Evolutionary conservation across 257 asterid genomes (phyloP).

Genomic region (Solanum appendiculatum): DNA sequence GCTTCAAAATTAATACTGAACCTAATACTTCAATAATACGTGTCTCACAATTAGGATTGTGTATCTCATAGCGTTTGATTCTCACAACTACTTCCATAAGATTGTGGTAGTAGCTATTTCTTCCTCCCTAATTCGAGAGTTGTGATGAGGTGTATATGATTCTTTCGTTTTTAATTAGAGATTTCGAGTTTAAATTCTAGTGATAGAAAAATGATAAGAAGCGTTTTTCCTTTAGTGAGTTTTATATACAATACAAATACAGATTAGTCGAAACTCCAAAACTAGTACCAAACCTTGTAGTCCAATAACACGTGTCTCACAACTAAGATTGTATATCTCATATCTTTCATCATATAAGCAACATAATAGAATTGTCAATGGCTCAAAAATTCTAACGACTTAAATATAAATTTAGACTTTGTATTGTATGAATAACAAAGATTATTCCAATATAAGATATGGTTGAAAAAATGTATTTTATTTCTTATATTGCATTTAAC

Average conservation of each 20-base stretch:
- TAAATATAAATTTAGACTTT: neutral
- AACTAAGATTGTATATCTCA: neutral
- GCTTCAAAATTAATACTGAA: neutral
- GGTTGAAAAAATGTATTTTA: neutral
- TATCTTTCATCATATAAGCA: neutral
- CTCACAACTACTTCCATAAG: neutral
- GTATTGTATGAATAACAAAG: neutral
- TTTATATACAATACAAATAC: neutral
- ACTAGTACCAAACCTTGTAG: neutral
- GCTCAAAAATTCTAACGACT: neutral
- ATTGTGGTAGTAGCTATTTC: neutral
- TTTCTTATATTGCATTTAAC: neutral
- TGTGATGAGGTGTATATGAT: neutral
- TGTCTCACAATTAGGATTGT: neutral
- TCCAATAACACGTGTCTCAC: neutral
- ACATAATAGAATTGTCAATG: neutral
- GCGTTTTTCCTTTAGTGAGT: neutral
- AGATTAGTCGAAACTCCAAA: neutral
- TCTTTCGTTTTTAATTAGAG: neutral
- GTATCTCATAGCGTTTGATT: neutral
- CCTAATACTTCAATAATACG: neutral
- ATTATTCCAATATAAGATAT: neutral
- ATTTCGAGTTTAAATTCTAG: neutral
- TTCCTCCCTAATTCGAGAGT: neutral
- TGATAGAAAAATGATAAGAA: neutral